phyloP scores from a whole-genome alignment of 1,284 basidiomycete species.

The Phellinidium pouzarii region DNA sequence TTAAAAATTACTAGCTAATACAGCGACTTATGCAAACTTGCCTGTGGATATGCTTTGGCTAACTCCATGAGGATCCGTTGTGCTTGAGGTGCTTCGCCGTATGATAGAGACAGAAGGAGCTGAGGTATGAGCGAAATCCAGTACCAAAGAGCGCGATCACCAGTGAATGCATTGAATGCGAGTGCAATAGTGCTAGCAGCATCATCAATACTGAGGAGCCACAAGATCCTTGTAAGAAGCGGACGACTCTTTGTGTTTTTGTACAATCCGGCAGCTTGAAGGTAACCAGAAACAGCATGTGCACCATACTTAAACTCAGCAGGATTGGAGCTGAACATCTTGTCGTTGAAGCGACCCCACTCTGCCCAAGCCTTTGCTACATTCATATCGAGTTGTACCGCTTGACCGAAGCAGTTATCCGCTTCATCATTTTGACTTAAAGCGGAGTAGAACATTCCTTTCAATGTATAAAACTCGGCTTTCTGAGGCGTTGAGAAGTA shows the following conservation, averaged over 20 bases:
- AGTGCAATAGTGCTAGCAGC: conserved; percentile 68
- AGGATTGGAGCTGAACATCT: conserved; percentile 83
- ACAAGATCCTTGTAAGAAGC: conserved; percentile 86
- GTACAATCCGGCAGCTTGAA: conserved; percentile 95
- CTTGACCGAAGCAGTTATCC: conserved; percentile 88
- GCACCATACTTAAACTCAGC: conserved; percentile 72
- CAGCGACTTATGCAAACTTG: conserved; percentile 29
- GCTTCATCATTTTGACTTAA: conserved; percentile 88
- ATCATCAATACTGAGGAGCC: conserved; percentile 96
- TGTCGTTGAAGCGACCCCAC: conserved; percentile 95
- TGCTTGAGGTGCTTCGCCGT: conserved; percentile 91
- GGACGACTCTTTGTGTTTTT: conserved; percentile 93
- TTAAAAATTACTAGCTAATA: conserved; percentile 7
- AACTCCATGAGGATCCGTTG: conserved; percentile 86
- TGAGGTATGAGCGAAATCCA: conserved; percentile 99
- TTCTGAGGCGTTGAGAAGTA: conserved; percentile 96
- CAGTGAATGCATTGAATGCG: conserved; percentile 95
- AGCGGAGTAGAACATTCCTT: conserved; percentile 97
- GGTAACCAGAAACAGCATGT: conserved; percentile 94
- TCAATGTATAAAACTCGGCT: conserved; percentile 98
- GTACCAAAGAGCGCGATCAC: conserved; percentile 96
- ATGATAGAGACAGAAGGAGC: conserved; percentile 84
- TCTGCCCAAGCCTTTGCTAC: conserved; percentile 98
- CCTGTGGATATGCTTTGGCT: conserved; percentile 92
- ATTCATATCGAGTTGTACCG: conserved; percentile 92